These are phyloP conservation scores for Colletotrichum gloeosporioides DNA, from an alignment of 2,329 filamentous ascomycete species.

Conservation along the genomic window DNA sequence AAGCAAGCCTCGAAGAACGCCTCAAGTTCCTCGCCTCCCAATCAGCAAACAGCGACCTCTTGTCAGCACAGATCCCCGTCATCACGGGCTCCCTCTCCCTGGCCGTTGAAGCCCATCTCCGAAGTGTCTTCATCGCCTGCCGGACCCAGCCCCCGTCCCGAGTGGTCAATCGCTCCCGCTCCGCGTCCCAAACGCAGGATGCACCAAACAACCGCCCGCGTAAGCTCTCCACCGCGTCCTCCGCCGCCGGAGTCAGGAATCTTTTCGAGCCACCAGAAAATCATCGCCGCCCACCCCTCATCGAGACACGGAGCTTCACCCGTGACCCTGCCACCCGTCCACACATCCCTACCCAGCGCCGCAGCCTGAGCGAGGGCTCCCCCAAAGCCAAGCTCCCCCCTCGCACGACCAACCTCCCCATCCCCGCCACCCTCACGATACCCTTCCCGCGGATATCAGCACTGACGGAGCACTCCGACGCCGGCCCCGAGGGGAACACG, in stretches of 20 bases:
- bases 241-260: neutral
- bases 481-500: neutral
- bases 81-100: conserved; percentile 10
- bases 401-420: neutral
- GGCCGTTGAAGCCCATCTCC: conserved; percentile 11
- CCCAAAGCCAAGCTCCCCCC: neutral
- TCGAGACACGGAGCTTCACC: neutral
- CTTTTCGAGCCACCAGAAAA: neutral
- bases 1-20: conserved; percentile 14
- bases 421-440: neutral
- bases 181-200: neutral
- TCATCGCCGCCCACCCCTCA: neutral
- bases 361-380: neutral
- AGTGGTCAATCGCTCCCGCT: neutral
- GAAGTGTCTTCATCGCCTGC: conserved; percentile 14
- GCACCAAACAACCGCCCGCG: neutral
- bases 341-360: neutral
- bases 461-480: conserved; percentile 13
- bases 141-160: neutral
- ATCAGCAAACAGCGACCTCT: neutral
- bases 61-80: conserved; percentile 12
- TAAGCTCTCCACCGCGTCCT: neutral
- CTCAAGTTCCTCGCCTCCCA: conserved; percentile 7
- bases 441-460: conserved; percentile 14
- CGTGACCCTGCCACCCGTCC: neutral